Base-by-base conservation (phyloP, 441 rosid genomes). In the Sinapis alba region DNA sequence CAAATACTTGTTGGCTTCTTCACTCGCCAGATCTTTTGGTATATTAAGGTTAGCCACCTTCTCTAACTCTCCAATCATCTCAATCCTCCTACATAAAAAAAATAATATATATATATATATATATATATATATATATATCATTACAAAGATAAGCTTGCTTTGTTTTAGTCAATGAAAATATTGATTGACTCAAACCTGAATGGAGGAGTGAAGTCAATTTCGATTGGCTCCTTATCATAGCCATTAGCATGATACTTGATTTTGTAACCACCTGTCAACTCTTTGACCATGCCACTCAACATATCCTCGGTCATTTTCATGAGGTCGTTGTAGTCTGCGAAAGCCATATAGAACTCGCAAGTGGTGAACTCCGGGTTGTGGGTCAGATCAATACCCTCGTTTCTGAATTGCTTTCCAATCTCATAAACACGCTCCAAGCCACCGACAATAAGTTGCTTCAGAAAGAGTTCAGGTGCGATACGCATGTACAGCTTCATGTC, bases 361-460 rank as follows among this genome's bases (percentile, higher is more conserved):
- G 97, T 91, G 38, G 98, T 93, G 77, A 93, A 93, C 84, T 93
- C 98, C 9, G 98, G 98, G 77, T 93, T 93, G 78, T 93, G 97
- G 38, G 98, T 93, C 83, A 93, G 81, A 82, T 93, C 98, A 75
- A 91, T 93, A 30, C 98, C 97, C 86, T 93, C 97, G 57, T 93
- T 93, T 79, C 98, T 85, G 72, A 93, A 91, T 72, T 93, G 98
- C 72, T 91, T 93, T 63, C 97, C 98, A 41, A 93, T 93, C 84
- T 93, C 97, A 81, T 89, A 93, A 20, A 91, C 96, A 68, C 97
- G 90, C 6, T 89, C 94, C 72, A 87, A 71, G 64, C 98, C 98
- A 76, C 98, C 98, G 76, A 91, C 96, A 58, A 93, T 86, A 27
- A 93, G 85, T 83, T 93, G 83, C 84, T 93, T 91, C 28, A 93